Conservation (phyloP, 768 basidiomycete species). For the Fistulinella prunicolor region DNA sequence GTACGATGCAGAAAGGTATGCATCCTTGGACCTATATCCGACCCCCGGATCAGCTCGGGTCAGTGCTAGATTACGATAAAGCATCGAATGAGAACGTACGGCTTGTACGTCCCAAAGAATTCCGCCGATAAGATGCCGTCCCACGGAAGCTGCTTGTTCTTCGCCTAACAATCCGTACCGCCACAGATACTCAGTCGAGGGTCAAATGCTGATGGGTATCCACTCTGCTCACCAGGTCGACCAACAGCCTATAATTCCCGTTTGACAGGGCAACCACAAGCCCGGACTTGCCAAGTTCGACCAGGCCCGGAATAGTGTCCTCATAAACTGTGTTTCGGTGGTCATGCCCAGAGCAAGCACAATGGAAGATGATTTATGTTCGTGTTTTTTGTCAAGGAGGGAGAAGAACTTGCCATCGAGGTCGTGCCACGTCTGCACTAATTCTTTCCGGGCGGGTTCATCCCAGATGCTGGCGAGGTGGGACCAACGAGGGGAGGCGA, state of each 20-base stretch:
- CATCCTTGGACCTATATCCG: neutral
- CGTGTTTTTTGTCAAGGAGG: neutral
- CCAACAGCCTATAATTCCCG: slow-evolving; percentile 57
- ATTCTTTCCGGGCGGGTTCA: slow-evolving; percentile 39
- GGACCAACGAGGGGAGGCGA: slow-evolving; percentile 48
- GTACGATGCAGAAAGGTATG: slow-evolving; percentile 47
- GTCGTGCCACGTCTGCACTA: slow-evolving; percentile 60
- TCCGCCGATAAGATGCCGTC: slow-evolving; percentile 60
- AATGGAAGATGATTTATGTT: too few species aligned
- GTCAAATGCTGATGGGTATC: too few species aligned
- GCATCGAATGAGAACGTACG: too few species aligned
- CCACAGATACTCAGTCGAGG: too few species aligned
- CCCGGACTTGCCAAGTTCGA: slow-evolving; percentile 46
- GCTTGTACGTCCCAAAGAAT: slow-evolving; percentile 61
- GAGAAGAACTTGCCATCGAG: slow-evolving; percentile 41
- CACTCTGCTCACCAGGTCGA: slow-evolving; percentile 51
- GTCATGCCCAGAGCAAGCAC: too few species aligned
- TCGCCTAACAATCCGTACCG: slow-evolving; percentile 56
- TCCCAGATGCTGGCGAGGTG: slow-evolving; percentile 45
- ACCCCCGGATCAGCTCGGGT: too few species aligned
- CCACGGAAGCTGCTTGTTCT: slow-evolving; percentile 60
- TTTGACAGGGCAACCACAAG: slow-evolving; percentile 60
- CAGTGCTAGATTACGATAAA: too few species aligned
- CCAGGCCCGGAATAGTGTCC: slow-evolving; percentile 48
- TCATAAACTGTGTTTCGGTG: slow-evolving; percentile 53